A percentile compares a stretch with the other conserved stretches of the same genome.
phyloP scores from a whole-genome alignment of 306 rosid genomes.

The Sechiopsis laciniata region DNA sequence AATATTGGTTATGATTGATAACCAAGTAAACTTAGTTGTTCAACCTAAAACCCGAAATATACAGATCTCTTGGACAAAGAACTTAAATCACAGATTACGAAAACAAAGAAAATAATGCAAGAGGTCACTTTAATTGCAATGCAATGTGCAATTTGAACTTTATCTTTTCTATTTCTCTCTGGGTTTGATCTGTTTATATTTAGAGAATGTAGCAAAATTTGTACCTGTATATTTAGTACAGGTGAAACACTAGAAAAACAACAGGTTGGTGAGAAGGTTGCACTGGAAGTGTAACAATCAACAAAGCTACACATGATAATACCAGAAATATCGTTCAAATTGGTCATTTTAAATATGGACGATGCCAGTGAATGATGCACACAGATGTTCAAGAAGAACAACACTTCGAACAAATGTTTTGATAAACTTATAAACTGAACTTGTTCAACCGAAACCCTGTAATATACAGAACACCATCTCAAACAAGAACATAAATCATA shows the following conservation, averaged over 20 bases:
- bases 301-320: background rate
- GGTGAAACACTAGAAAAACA: background rate
- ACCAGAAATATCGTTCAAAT: background rate
- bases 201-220: background rate
- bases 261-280: background rate
- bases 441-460: no score
- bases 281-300: background rate
- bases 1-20: no score
- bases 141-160: constrained; percentile 29
- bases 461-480: no score
- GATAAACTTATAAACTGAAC: background rate
- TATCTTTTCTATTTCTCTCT: background rate
- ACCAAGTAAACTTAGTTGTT: background rate
- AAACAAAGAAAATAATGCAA: background rate
- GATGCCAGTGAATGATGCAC: no score
- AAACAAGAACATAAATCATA: no score
- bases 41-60: background rate
- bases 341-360: background rate
- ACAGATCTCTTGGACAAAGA: background rate
- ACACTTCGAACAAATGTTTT: no score
- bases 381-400: no score
- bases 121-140: constrained; percentile 14
- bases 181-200: background rate
- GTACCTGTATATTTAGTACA: background rate
- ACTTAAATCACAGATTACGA: background rate